Conservation (phyloP, 2,329 filamentous ascomycete genomes). For the Curvularia eragrostidis region DNA sequence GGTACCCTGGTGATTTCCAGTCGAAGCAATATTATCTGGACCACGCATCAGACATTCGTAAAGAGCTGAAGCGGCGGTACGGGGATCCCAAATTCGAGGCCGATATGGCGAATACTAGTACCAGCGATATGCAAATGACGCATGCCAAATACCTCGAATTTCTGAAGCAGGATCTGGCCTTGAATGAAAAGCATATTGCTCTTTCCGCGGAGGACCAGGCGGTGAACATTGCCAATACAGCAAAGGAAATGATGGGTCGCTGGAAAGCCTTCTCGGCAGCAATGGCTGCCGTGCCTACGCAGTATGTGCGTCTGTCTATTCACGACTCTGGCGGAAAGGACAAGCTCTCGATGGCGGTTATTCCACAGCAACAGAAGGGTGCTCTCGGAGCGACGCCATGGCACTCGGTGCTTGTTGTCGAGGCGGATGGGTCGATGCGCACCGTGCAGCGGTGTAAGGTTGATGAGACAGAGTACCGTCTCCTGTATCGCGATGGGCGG, state of each 20-base stretch:
- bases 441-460: constrained; percentile 28
- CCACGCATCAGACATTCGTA: constrained; percentile 35
- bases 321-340: constrained; percentile 41
- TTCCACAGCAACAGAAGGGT: constrained; percentile 31
- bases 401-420: constrained; percentile 31
- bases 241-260: constrained; percentile 42
- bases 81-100: constrained; percentile 36
- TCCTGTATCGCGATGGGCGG: constrained; percentile 27
- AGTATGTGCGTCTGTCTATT: constrained; percentile 41
- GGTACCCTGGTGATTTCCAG: constrained; percentile 23
- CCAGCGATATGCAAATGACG: constrained; percentile 37
- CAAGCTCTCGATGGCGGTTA: constrained; percentile 40
- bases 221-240: constrained; percentile 31
- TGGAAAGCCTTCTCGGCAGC: constrained; percentile 38
- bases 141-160: constrained; percentile 41
- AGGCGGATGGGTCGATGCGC: constrained; percentile 30
- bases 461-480: constrained; percentile 29
- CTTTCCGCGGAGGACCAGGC: constrained; percentile 27
- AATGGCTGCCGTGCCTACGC: constrained; percentile 27
- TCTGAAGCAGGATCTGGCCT: constrained; percentile 31
- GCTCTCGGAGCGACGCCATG: constrained; percentile 36
- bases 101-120: constrained; percentile 41
- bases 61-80: constrained; percentile 30
- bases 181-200: constrained; percentile 25
- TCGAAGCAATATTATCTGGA: constrained; percentile 33